A percentile compares a stretch with the other conserved stretches of the same genome.
Evolutionary conservation across 257 asterid species (phyloP).

Genomic region (Penstemon eatonii): DNA sequence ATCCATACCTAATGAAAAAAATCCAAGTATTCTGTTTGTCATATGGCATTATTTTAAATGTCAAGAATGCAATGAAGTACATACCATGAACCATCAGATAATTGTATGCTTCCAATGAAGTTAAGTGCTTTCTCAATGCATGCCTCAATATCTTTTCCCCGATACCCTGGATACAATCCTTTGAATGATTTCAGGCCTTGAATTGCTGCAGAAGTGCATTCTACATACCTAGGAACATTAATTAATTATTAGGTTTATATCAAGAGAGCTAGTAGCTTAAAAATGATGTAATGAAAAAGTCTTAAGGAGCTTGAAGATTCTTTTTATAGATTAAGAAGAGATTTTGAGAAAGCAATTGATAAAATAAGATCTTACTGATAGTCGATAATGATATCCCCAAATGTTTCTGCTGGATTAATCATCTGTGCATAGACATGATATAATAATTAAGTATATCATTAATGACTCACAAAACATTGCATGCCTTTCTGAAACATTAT

Average conservation of each 20-base stretch:
- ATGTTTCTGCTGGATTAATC: constrained; percentile 73
- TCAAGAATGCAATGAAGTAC: not conserved
- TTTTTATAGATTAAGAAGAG: not conserved
- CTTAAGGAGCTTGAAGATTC: not conserved
- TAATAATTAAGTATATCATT: not conserved
- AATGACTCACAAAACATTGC: not conserved
- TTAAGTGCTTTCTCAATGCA: constrained; percentile 38
- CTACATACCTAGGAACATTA: constrained; percentile 49
- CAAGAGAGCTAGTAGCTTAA: not conserved
- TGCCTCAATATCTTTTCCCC: constrained; percentile 44
- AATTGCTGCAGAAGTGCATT: constrained; percentile 60
- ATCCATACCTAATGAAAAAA: constrained; percentile 36
- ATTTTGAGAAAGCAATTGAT: not conserved
- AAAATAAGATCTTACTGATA: constrained; percentile 54
- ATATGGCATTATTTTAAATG: too few species aligned
- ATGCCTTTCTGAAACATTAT: not conserved
- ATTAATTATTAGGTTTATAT: not conserved
- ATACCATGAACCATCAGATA: constrained; percentile 60
- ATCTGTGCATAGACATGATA: constrained; percentile 38
- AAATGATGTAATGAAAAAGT: too few species aligned
- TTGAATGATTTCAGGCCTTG: constrained; percentile 45
- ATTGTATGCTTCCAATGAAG: constrained; percentile 43
- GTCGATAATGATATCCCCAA: constrained; percentile 70
- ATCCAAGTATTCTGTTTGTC: too few species aligned
- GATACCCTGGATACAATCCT: constrained; percentile 39